Percentiles rank a stretch among this genome's conserved stretches.
Conservation (phyloP, 768 basidiomycete species). For the Serpula lacrymans region DNA sequence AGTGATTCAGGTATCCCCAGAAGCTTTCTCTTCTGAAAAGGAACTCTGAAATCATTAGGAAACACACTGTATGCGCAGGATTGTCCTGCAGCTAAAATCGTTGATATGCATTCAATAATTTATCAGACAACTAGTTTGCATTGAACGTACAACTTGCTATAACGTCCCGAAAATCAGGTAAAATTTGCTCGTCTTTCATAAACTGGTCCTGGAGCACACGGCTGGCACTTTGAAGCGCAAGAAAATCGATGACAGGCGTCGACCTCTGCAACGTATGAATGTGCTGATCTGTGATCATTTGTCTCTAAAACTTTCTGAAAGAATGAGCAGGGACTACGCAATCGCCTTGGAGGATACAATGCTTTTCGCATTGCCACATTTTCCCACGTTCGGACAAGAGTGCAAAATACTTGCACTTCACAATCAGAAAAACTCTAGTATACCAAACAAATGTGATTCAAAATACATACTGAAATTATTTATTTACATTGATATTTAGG, state of each 20-base stretch:
- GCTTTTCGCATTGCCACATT: too few species aligned
- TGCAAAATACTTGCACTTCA: too few species aligned
- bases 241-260: conserved; percentile 47
- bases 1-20: conserved; percentile 75
- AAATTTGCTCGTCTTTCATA: conserved; percentile 65
- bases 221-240: conserved; percentile 62
- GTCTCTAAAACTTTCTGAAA: too few species aligned
- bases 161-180: conserved; percentile 74
- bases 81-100: conserved; percentile 49
- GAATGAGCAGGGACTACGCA: too few species aligned
- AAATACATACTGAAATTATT: too few species aligned
- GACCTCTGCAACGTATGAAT: conserved; percentile 12
- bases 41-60: conserved; percentile 73
- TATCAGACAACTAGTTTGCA: not conserved
- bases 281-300: too few species aligned
- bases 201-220: conserved; percentile 66
- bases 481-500: too few species aligned
- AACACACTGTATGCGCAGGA: conserved; percentile 80
- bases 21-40: conserved; percentile 75
- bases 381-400: too few species aligned
- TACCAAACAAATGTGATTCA: too few species aligned
- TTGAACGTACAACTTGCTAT: conserved; percentile 52
- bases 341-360: too few species aligned
- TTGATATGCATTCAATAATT: not conserved
- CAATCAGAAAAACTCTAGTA: too few species aligned